Conservation (phyloP, 2,329 filamentous ascomycete genomes). For the Clarireedia monteithiana region DNA sequence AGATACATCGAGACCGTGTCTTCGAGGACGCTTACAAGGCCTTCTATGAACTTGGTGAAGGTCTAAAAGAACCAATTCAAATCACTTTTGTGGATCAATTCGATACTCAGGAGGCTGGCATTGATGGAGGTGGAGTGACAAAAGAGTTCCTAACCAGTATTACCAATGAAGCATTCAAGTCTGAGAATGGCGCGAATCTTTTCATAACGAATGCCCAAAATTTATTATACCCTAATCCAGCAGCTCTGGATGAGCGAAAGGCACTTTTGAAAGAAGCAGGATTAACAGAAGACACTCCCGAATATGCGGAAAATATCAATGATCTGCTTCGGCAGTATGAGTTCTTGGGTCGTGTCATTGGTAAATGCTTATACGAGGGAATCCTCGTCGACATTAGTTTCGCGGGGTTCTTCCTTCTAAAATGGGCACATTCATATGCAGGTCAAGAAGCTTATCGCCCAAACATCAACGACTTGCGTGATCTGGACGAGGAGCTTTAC, state of each 20-base stretch:
- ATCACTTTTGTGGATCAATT: conserved; percentile 96
- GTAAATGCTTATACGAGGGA: conserved; percentile 95
- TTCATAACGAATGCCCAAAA: conserved; percentile 84
- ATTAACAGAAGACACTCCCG: conserved; percentile 42
- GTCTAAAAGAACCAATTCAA: conserved; percentile 88
- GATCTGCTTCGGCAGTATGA: conserved; percentile 71
- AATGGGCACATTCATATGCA: conserved; percentile 74
- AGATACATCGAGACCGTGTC: conserved; percentile 68
- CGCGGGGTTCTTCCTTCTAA: conserved; percentile 90
- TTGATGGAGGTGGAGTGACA: conserved; percentile 93
- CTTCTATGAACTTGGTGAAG: conserved; percentile 74
- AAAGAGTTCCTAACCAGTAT: conserved; percentile 94
- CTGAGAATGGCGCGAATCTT: conserved; percentile 46
- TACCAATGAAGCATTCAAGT: conserved; percentile 72
- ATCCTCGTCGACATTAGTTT: conserved; percentile 91
- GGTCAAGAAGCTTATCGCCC: conserved; percentile 71
- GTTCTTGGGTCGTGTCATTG: conserved; percentile 85
- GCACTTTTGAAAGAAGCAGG: conserved; percentile 47
- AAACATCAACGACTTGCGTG: conserved; percentile 89
- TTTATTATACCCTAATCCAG: conserved; percentile 81
- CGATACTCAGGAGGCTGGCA: conserved; percentile 78
- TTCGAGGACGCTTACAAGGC: conserved; percentile 81
- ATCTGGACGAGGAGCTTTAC: conserved; percentile 86
- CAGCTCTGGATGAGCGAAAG: conserved; percentile 60
- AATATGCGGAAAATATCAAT: conserved; percentile 49